A percentile compares a stretch with the other conserved stretches of the same genome.
Evolutionary conservation across 2,329 filamentous ascomycete species (phyloP).

Genomic region (Orbilia oligospora): DNA sequence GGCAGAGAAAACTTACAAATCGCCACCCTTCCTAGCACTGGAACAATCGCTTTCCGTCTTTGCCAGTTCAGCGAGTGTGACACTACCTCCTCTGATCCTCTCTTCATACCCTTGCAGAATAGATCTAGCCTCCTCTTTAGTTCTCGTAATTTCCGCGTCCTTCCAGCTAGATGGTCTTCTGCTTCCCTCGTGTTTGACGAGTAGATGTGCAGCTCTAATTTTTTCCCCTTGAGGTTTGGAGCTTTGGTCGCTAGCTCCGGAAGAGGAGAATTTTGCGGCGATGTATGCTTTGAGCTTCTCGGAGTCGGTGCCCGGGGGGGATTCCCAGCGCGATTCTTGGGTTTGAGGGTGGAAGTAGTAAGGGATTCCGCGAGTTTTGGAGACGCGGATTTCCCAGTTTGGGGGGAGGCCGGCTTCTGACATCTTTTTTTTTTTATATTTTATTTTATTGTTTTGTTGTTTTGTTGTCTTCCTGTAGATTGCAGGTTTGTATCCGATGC

Average conservation of each 20-base stretch:
- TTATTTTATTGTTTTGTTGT: not conserved
- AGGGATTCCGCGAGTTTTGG: constrained; percentile 97
- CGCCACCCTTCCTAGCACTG: constrained; percentile 92
- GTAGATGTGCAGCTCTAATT: constrained; percentile 91
- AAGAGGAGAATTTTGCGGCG: constrained; percentile 81
- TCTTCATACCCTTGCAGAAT: constrained; percentile 83
- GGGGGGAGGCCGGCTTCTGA: constrained; percentile 84
- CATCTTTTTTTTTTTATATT: constrained; percentile 66
- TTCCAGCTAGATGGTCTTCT: constrained; percentile 93
- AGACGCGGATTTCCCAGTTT: constrained; percentile 96
- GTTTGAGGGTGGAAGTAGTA: constrained; percentile 97
- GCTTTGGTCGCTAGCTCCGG: not conserved
- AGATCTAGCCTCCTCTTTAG: constrained; percentile 85
- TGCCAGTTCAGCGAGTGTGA: constrained; percentile 84
- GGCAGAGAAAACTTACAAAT: constrained; percentile 74
- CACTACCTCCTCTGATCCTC: constrained; percentile 79
- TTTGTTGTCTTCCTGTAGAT: not conserved
- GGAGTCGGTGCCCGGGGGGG: constrained; percentile 86
- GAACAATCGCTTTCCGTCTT: constrained; percentile 93
- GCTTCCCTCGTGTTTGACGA: constrained; percentile 93
- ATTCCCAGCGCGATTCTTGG: constrained; percentile 95
- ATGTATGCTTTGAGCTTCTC: constrained; percentile 96
- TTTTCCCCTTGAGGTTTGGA: constrained; percentile 74
- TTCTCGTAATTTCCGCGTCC: constrained; percentile 85
- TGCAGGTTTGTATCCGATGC: not conserved